Base-by-base conservation (phyloP, 1,284 basidiomycete genomes). In the Rhodofomes roseus region DNA sequence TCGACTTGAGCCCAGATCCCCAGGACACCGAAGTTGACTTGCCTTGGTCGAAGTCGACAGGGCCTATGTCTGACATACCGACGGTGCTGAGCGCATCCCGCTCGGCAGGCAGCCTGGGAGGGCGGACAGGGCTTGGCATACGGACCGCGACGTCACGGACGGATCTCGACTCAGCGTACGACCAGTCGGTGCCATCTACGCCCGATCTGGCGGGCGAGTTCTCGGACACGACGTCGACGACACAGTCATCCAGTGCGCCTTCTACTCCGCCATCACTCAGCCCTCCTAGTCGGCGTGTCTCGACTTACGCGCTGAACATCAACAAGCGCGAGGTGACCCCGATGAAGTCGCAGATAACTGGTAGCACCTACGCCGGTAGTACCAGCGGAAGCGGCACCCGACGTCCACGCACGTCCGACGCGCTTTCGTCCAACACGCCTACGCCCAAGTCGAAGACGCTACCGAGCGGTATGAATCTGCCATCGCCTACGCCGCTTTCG, bases 161-260 rank as follows among this genome's bases (percentile, higher is more conserved):
- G 66, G 68, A 9, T 70, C 70, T 9, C 59, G 68, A 2, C 46
- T 61, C 23, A 65, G 61, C 9, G 20, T 70, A 70, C 55, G 70
- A 66, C 14, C 65, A 63, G 1, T 73, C 74, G 54, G 67, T 74
- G 7, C 80, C 81, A 20, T 77, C 77, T 31, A 86, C 81, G 7
- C 86, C 87, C 4, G 85, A 86, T 59, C 74, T 89, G 23, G 75
- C 80, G n/a, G 79, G 81, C 20, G 87, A 89, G 66, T 74, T 76
- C 57, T 88, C 84, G 18, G 86, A 87, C 60, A 76, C 78, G 9
- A 76, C 78, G 18, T 66, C 66, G 4, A 66, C 66, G 7, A 82
- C 82, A 1, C 77, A 80, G 54, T 34, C 31, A 12, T 85, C 84
- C 2, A 86, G 83, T 11, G 74, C 75, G 23, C 79, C 79, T 14